Evolutionary conservation across 73 alveolate genomes (phyloP).

Genomic region (Paramecium primaurelia): DNA sequence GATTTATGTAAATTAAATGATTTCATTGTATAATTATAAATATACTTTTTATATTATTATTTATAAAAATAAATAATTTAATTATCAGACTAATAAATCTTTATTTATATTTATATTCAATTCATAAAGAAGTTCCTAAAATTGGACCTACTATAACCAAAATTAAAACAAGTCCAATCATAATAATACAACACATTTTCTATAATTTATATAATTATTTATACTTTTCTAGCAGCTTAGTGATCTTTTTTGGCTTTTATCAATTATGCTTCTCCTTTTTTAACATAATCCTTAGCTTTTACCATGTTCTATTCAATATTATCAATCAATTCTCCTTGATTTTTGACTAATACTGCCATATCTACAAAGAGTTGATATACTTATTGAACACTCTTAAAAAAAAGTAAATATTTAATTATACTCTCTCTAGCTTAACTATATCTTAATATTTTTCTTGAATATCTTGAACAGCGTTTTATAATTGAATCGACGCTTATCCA

Average conservation of each 20-base stretch:
- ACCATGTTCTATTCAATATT: constrained; percentile 20
- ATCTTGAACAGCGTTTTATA: constrained; percentile 36
- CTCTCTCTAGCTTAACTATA: constrained; percentile 8
- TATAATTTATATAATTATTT: not conserved
- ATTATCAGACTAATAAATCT: not conserved
- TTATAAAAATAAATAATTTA: no score
- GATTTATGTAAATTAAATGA: not conserved
- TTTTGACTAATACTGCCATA: constrained; percentile 27
- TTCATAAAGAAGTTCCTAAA: not conserved
- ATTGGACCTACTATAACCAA: constrained; percentile 21
- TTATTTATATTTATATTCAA: not conserved
- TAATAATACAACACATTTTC: constrained; percentile 41
- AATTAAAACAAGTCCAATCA: constrained; percentile 4
- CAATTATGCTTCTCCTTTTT: not conserved
- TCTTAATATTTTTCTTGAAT: constrained; percentile 25
- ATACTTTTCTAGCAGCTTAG: constrained; percentile 34
- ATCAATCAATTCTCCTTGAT: constrained; percentile 39
- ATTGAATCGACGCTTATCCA: not conserved
- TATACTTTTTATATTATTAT: no score
- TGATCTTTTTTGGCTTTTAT: constrained; percentile 15
- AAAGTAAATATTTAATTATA: not conserved
- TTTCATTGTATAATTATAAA: not conserved
- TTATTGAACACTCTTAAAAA: not conserved
- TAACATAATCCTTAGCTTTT: constrained; percentile 33
- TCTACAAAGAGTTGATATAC: not conserved